These are phyloP conservation scores for Oryza meyeriana DNA, from an alignment of 176 grass and related monocot genomes.

Conservation along the genomic window DNA sequence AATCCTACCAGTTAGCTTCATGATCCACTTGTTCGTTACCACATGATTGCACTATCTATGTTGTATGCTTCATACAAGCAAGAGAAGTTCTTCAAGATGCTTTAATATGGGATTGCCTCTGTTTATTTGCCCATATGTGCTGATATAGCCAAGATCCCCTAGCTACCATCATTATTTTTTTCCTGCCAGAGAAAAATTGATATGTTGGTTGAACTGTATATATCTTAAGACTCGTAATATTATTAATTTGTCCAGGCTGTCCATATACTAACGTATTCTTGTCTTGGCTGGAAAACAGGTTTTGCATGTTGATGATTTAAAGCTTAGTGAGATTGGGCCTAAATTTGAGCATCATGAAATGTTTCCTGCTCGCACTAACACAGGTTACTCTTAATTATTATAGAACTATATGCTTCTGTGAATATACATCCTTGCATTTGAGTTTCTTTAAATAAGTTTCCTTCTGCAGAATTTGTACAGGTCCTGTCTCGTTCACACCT, in stretches of 20 bases:
- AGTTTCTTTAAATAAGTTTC: slow-evolving; percentile 18
- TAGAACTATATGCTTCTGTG: not conserved
- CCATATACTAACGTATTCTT: slow-evolving; percentile 3
- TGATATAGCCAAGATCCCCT: not conserved
- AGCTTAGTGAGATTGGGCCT: slow-evolving; percentile 77
- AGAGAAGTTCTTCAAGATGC: not conserved
- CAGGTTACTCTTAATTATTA: slow-evolving; percentile 53
- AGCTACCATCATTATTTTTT: slow-evolving; percentile 7
- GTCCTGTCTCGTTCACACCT: slow-evolving; percentile 85
- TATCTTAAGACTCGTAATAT: not conserved
- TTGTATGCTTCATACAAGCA: not conserved
- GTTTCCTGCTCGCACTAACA: slow-evolving; percentile 96
- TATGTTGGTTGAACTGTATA: slow-evolving; percentile 25
- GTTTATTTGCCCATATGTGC: not conserved
- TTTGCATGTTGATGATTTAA: slow-evolving; percentile 73
- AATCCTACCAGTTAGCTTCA: not conserved
- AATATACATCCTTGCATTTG: slow-evolving; percentile 26
- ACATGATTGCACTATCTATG: not conserved
- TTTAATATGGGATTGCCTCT: not conserved
- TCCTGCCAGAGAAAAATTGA: not conserved
- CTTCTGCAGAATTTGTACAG: slow-evolving; percentile 85
- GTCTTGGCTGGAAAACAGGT: slow-evolving; percentile 43
- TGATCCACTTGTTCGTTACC: not conserved
- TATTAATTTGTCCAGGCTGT: not conserved
- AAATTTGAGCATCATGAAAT: slow-evolving; percentile 99